These are phyloP conservation scores for Aspergillus fumigatus DNA, from an alignment of 2,329 filamentous ascomycete genomes.

Conservation along the genomic window DNA sequence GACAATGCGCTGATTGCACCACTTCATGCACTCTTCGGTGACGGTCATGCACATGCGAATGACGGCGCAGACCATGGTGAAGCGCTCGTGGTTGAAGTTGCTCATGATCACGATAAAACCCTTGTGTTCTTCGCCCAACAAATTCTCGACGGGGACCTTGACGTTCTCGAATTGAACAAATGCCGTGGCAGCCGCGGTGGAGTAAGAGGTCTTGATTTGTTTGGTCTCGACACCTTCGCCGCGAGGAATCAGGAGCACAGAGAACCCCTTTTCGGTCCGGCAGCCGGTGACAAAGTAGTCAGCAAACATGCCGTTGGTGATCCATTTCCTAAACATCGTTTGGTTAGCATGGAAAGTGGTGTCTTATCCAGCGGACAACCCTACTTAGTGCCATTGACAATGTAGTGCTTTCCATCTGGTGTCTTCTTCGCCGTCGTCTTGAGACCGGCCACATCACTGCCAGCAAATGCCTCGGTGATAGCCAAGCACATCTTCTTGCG, in stretches of 20 bases:
- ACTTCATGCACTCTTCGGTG: conserved; percentile 81
- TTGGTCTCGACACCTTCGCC: conserved; percentile 63
- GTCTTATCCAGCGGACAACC: neutral
- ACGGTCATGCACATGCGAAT: conserved; percentile 63
- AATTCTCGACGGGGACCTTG: conserved; percentile 73
- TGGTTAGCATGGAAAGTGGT: conserved; percentile 2
- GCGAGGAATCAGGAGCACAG: conserved; percentile 69
- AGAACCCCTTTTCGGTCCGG: conserved; percentile 72
- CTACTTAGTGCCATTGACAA: conserved; percentile 44
- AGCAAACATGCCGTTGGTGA: conserved; percentile 72
- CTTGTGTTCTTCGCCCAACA: conserved; percentile 78
- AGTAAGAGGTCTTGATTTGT: conserved; percentile 66
- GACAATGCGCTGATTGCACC: conserved; percentile 80
- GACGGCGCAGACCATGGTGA: conserved; percentile 66
- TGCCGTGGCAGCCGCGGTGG: conserved; percentile 69
- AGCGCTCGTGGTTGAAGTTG: conserved; percentile 87
- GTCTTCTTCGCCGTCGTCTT: conserved; percentile 75
- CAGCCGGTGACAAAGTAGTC: conserved; percentile 83
- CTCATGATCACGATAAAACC: conserved; percentile 78
- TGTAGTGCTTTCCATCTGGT: conserved; percentile 67
- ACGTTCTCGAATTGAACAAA: conserved; percentile 82
- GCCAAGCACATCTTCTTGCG: conserved; percentile 86
- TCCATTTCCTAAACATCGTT: conserved; percentile 69
- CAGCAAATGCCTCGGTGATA: conserved; percentile 84
- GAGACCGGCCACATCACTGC: conserved; percentile 74